Evolutionary conservation across 108 stramenopile genomes (phyloP), one percentile per base, ranked within the genome.

Genomic region (Pseudonitzschia multiseries): DNA sequence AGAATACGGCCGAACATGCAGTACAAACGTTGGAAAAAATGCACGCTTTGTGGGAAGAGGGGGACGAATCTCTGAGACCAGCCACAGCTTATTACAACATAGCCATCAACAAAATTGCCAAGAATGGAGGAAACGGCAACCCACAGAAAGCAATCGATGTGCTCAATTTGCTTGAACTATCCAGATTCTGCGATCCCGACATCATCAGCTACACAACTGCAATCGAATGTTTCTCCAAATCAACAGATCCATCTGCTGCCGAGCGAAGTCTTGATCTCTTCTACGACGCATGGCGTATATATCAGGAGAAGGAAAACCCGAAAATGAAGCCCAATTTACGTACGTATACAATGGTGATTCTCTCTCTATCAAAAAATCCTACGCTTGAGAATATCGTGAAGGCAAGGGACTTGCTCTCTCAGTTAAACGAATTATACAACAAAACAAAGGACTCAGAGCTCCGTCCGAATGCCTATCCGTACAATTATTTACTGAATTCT

Each of bases 401-500:
- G 41, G 72, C 84, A 14, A 67, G 78, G 12, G 69, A 56, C n/a
- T 42, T 85, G 10, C 84, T 85, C 22, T 31, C 33, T 12, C 56
- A 79, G 46, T 48, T 85, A 26, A n/a, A 75, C n/a, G 72, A 65
- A 17, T 53, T 73, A 46, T 85, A 81, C 44, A 71, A 80, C 54
- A 75, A 81, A 57, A 76, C 72, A 15, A 53, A 65, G 31, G 71
- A 81, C 59, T 26, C 60, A 26, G 56, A 70, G 9, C 60, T 85
- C 36, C 32, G 29, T 26, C 84, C 84, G 33, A 81, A 79, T 64
- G 59, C 62, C 13, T 79, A 69, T 59, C 78, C 77, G 12, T 85
- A 76, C 75, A 85, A 85, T 57, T 81, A 81, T 50, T 74, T 80
- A 26, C 63, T 85, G 56, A 85, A 79, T 67, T 81, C 80, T 64